Evolutionary conservation across 164 flowering plant genomes (phyloP).

Genomic region (Kingdonia uniflora): DNA sequence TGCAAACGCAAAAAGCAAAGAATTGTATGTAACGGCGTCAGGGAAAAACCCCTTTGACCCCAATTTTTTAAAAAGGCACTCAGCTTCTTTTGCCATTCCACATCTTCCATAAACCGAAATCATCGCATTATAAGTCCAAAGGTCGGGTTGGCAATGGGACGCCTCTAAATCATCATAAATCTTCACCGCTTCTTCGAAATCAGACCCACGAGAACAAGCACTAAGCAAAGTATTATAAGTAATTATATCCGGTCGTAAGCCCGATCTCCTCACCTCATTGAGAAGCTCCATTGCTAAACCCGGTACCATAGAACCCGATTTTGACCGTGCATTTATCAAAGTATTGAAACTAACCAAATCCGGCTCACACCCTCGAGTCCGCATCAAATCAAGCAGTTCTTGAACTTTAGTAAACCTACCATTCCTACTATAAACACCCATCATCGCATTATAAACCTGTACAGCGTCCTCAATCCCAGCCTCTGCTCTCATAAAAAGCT

Average conservation of each 20-base stretch:
- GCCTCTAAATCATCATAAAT: constrained; percentile 56
- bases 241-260: constrained; percentile 75
- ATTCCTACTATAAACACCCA: constrained; percentile 86
- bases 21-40: constrained; percentile 91
- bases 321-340: constrained; percentile 76
- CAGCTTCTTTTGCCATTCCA: constrained; percentile 59
- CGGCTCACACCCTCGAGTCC: constrained; percentile 68
- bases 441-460: constrained; percentile 91
- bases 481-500: constrained; percentile 57
- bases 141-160: constrained; percentile 63
- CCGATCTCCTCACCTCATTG: constrained; percentile 58
- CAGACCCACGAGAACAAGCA: constrained; percentile 73
- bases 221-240: constrained; percentile 93
- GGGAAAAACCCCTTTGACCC: constrained; percentile 62
- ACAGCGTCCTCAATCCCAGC: constrained; percentile 39
- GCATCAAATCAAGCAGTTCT: constrained; percentile 64
- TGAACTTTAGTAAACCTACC: constrained; percentile 64
- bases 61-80: constrained; percentile 56
- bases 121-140: constrained; percentile 99
- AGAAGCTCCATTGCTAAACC: constrained; percentile 53
- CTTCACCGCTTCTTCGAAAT: constrained; percentile 66
- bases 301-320: constrained; percentile 38
- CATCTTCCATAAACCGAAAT: constrained; percentile 87
- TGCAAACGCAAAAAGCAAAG: constrained; percentile 86
- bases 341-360: constrained; percentile 92